Base-by-base conservation (phyloP, 2,329 filamentous ascomycete genomes). In the Albifimbria verrucaria region DNA sequence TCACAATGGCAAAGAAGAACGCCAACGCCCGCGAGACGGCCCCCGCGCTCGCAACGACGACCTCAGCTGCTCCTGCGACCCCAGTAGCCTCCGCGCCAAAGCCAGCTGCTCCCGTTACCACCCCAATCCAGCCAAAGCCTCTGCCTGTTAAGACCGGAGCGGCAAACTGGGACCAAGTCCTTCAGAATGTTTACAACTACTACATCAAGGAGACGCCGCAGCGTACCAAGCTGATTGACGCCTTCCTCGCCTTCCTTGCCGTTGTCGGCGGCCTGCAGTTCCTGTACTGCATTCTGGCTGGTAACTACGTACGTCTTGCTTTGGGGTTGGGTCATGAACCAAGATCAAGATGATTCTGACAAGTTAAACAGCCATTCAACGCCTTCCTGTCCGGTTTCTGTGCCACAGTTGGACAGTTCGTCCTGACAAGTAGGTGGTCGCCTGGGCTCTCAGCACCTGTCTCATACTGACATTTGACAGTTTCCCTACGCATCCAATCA, bases 361-460 rank as follows among this genome's bases (percentile, higher is more conserved):
- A 2, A 10, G 6, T 28, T 47, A n/a, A 25, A 7, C 54, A 97
- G 93, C 94, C 94, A 10, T 99, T 99, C 81, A 99, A 99, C 72
- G 94, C 95, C 59, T 99, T 99, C 78, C 85, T 99, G 26, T 90
- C 92, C 26, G 95, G 94, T 47, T 99, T 99, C 78, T 87, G 85
- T 56, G 91, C 93, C 17, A 94, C 93, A 1, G 93, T 99, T 58
- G 94, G 94, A 57, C 94, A 99, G 71, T 99, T 99, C 71, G 94
- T 99, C 57, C 84, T 99, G 62, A 97, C 94, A 49, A 90, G 91
- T 79, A 86, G 67, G 77, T 77, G n/a, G 12, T 39, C 22, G 4
- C 23, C 48, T 18, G 15, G 17, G 10, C 11, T 7, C 7, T 20
- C 7, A 21, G 22, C 11, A 32, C 5, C 7, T 48, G 24, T 32